phyloP scores from a whole-genome alignment of 2,329 filamentous ascomycete species.

The Cladosporium sphaerospermum region DNA sequence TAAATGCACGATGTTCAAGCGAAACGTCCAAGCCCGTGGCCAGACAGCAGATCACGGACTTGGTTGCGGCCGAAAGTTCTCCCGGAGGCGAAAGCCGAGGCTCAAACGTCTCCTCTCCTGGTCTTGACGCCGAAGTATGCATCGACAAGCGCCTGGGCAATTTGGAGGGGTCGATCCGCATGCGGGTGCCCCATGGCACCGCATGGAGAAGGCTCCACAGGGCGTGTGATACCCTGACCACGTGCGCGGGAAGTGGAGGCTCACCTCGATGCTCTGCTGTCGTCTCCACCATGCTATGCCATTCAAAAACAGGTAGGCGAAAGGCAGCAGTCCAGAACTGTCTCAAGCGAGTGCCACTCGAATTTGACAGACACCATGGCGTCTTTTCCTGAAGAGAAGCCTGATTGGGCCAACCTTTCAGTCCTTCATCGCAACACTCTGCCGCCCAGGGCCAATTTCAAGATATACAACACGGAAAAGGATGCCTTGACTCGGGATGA shows the following conservation, averaged over 20 bases:
- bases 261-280: neutral
- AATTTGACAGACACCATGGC: neutral
- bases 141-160: conserved; percentile 9
- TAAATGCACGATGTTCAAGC: too few relatives aligned
- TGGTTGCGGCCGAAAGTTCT: neutral
- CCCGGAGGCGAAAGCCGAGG: conserved; percentile 3
- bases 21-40: too few relatives aligned
- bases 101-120: neutral
- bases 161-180: conserved; percentile 1
- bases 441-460: conserved; percentile 52
- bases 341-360: neutral
- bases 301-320: conserved; percentile 9
- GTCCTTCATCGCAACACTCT: conserved; percentile 57
- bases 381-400: conserved; percentile 20
- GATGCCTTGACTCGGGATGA: conserved; percentile 43
- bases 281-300: neutral
- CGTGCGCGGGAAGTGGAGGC: conserved; percentile 7
- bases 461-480: conserved; percentile 44
- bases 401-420: conserved; percentile 57
- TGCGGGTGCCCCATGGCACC: conserved; percentile 10
- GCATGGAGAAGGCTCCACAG: conserved; percentile 1
- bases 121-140: neutral
- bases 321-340: neutral
- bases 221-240: neutral
- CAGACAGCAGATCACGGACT: too few relatives aligned